Evolutionary conservation across 495 filamentous ascomycete genomes (phyloP).

Genomic region (Beverwykella pulmonaria): DNA sequence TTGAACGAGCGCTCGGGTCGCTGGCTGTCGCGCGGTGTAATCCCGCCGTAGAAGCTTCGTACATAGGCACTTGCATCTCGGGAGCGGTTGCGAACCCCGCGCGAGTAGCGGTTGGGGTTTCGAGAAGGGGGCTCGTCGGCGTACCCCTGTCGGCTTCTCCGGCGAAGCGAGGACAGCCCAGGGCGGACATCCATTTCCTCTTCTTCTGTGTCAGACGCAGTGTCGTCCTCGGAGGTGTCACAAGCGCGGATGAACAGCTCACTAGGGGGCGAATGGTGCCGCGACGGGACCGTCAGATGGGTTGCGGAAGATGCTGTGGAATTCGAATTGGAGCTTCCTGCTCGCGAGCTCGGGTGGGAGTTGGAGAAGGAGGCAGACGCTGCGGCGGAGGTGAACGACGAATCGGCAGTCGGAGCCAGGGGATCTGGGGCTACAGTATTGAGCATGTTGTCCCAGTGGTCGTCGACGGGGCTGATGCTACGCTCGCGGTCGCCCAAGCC

Average conservation of each 20-base stretch:
- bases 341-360: constrained; percentile 41
- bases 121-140: constrained; percentile 24
- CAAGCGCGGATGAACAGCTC: constrained; percentile 30
- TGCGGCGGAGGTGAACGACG: constrained; percentile 74
- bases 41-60: constrained; percentile 10
- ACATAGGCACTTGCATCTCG: constrained; percentile 25
- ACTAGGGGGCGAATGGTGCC: constrained; percentile 9
- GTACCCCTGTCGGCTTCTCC: not conserved
- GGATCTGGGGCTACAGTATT: constrained; percentile 80
- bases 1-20: not conserved
- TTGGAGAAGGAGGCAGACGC: constrained; percentile 54
- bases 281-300: constrained; percentile 40
- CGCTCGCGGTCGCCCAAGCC: constrained; percentile 83
- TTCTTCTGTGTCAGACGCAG: constrained; percentile 35
- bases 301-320: constrained; percentile 49
- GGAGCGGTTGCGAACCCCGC: constrained; percentile 22
- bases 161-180: not conserved
- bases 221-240: constrained; percentile 37
- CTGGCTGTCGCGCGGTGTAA: not conserved
- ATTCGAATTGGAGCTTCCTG: constrained; percentile 43
- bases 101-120: constrained; percentile 25
- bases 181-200: constrained; percentile 14
- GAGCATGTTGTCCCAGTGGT: constrained; percentile 76
- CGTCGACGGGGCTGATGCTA: constrained; percentile 72
- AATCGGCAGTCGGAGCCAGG: constrained; percentile 74